Evolutionary conservation across 331 rosid species (phyloP).

Genomic region (Stylosanthes scabra): DNA sequence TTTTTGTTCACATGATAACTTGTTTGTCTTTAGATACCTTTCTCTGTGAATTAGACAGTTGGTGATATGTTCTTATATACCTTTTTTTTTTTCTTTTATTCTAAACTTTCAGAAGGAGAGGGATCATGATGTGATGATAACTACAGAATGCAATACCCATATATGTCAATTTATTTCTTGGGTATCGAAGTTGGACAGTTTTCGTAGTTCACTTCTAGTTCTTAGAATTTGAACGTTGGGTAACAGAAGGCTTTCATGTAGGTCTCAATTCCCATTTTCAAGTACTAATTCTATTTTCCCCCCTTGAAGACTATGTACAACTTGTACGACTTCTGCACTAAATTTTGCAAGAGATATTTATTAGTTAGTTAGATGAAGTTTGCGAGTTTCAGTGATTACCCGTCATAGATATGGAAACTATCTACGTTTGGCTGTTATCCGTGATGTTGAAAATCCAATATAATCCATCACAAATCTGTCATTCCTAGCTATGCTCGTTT

Average conservation of each 20-base stretch:
- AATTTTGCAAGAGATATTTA: not conserved
- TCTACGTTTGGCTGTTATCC: not conserved
- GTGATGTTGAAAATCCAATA: not conserved
- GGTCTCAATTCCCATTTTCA: not conserved
- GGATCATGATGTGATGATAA: slow-evolving; percentile 50
- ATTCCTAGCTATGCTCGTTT: not conserved
- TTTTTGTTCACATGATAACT: not conserved
- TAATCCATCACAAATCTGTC: not conserved
- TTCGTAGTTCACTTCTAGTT: slow-evolving; percentile 15
- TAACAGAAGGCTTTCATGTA: slow-evolving; percentile 12
- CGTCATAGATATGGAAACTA: not conserved
- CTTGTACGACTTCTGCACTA: not conserved
- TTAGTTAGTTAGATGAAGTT: not conserved
- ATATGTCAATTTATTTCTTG: slow-evolving; percentile 28
- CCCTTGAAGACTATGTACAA: not conserved
- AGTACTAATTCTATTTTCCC: slow-evolving; percentile 19
- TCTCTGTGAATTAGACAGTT: not conserved
- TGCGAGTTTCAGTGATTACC: not conserved
- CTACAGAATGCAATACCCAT: slow-evolving; percentile 39
- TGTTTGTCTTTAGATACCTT: not conserved
- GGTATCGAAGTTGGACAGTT: slow-evolving; percentile 23
- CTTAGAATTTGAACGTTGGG: slow-evolving; percentile 8
- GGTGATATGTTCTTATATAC: slow-evolving; percentile 1
- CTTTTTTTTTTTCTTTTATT: not conserved
- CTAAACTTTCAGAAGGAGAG: slow-evolving; percentile 53